phyloP scores from a whole-genome alignment of 2,329 filamentous ascomycete genomes.

The Zymoseptoria crescenta region DNA sequence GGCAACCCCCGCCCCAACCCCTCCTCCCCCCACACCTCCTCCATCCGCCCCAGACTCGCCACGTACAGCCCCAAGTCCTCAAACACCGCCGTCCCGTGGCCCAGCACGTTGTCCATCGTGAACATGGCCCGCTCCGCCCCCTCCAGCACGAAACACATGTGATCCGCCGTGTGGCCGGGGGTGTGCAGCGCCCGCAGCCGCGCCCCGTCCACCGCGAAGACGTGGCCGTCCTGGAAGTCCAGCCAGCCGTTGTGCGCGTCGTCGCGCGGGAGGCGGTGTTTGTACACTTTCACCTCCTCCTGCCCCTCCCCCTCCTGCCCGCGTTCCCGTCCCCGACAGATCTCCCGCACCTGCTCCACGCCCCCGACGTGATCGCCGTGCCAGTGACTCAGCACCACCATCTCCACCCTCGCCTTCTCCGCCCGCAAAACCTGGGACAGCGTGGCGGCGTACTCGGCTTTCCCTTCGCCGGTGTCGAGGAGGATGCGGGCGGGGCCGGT shows the following conservation, averaged over 20 bases:
- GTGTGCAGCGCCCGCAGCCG: constrained; percentile 60
- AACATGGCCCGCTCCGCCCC: constrained; percentile 80
- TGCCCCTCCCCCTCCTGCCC: no score
- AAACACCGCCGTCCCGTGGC: constrained; percentile 73
- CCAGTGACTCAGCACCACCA: constrained; percentile 81
- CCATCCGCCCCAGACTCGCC: constrained; percentile 61
- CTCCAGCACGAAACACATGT: constrained; percentile 64
- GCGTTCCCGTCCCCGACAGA: constrained; percentile 33
- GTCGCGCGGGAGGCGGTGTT: constrained; percentile 4
- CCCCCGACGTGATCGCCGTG: constrained; percentile 81
- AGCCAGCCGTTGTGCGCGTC: constrained; percentile 31
- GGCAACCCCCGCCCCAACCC: constrained; percentile 71
- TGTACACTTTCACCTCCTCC: constrained; percentile 21
- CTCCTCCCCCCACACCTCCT: constrained; percentile 34
- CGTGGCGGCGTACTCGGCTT: constrained; percentile 60
- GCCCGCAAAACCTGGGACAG: constrained; percentile 57
- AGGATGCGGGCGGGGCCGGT: constrained; percentile 65
- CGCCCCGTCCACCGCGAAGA: constrained; percentile 51
- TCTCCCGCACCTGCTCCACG: constrained; percentile 57
- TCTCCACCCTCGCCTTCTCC: constrained; percentile 62
- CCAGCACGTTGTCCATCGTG: constrained; percentile 81
- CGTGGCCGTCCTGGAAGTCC: constrained; percentile 50
- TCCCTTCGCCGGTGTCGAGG: constrained; percentile 84
- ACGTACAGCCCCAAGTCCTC: constrained; percentile 68
- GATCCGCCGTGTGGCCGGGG: constrained; percentile 74